phyloP scores from a whole-genome alignment of 2,329 filamentous ascomycete species.

The Scedosporium apiospermum region DNA sequence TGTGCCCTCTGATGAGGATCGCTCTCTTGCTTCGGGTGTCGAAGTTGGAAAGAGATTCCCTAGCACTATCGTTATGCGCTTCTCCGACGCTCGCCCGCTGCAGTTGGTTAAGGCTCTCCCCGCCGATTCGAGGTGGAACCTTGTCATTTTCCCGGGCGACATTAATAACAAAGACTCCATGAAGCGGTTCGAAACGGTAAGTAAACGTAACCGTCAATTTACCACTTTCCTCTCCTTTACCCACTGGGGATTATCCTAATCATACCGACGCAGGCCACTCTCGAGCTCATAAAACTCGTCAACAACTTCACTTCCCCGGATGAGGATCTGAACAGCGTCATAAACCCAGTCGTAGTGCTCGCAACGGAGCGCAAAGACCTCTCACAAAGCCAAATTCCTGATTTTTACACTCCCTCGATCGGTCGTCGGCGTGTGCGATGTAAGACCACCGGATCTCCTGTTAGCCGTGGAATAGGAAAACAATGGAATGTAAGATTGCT shows the following conservation, averaged over 20 bases:
- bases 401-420: background rate
- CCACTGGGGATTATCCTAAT: no score
- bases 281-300: background rate
- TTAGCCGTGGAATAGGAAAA: background rate
- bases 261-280: background rate
- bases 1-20: conserved; percentile 16
- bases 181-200: conserved; percentile 30
- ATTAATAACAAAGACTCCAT: conserved; percentile 32
- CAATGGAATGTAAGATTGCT: background rate
- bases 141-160: conserved; percentile 50
- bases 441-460: background rate
- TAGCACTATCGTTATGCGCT: conserved; percentile 48
- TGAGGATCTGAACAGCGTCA: background rate
- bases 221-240: background rate
- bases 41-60: conserved; percentile 46
- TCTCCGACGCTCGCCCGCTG: conserved; percentile 48
- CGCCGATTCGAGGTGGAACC: conserved; percentile 32
- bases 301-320: background rate
- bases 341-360: background rate
- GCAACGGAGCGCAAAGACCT: background rate
- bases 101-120: conserved; percentile 41
- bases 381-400: background rate
- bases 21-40: conserved; percentile 29
- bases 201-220: background rate
- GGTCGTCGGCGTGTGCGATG: background rate